phyloP scores from a whole-genome alignment of 2,329 filamentous ascomycete species.

The Fusarium miscanthi region DNA sequence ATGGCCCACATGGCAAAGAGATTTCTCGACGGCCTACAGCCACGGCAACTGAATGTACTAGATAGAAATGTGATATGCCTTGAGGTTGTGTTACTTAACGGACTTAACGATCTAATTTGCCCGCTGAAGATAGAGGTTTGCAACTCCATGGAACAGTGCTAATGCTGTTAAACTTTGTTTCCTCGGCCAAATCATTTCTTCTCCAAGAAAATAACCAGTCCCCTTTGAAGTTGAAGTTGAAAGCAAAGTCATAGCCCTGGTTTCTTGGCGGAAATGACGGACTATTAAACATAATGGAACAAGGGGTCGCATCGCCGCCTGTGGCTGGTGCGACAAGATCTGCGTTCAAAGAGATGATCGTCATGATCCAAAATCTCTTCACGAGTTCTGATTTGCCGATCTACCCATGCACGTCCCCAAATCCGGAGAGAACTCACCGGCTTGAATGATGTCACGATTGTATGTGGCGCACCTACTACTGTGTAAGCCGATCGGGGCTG shows the following conservation, averaged over 20 bases:
- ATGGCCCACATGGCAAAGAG: slow-evolving; percentile 4
- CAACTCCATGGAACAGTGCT: neutral
- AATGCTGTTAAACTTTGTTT: neutral
- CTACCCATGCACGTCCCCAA: neutral
- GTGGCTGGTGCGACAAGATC: slow-evolving; percentile 30
- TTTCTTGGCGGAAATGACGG: neutral
- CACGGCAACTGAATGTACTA: neutral
- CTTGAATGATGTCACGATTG: slow-evolving; percentile 38
- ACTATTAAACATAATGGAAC: neutral
- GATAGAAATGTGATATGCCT: neutral
- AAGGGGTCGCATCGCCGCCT: slow-evolving; percentile 5
- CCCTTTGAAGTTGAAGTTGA: neutral
- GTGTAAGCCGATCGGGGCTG: neutral
- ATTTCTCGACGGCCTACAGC: neutral
- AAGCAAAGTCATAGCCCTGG: neutral
- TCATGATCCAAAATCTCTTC: slow-evolving; percentile 3
- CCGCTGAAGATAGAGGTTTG: neutral
- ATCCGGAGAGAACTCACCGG: slow-evolving; percentile 36
- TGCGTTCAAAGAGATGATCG: slow-evolving; percentile 18
- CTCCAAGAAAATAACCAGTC: neutral
- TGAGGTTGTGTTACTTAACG: neutral
- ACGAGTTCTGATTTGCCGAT: slow-evolving; percentile 24
- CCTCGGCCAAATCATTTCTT: neutral
- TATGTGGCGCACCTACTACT: slow-evolving; percentile 34
- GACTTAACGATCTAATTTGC: neutral